Conservation (phyloP, 2,329 filamentous ascomycete species). For the Pestalotiopsis sp. region DNA sequence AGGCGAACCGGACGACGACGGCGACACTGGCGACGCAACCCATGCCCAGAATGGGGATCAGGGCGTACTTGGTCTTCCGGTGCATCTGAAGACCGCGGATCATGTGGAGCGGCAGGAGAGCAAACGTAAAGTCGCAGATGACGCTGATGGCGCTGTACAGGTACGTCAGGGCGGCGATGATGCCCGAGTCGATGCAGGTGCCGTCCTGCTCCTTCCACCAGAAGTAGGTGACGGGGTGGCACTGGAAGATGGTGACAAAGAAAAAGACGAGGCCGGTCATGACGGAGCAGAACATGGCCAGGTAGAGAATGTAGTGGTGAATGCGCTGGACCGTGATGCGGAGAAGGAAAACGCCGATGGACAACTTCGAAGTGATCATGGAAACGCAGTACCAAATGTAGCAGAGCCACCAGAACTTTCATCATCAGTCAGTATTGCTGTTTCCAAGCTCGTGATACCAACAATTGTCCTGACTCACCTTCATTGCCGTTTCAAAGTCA, state of each 20-base stretch:
- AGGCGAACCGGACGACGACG: conserved; percentile 43
- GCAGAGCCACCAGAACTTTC: conserved; percentile 16
- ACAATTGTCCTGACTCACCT: conserved; percentile 5
- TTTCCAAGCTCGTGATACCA: not conserved
- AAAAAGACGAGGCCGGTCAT: conserved; percentile 22
- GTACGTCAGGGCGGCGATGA: conserved; percentile 48
- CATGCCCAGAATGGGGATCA: conserved; percentile 49
- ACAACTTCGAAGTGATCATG: conserved; percentile 22
- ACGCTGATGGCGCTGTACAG: conserved; percentile 45
- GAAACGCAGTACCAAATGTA: conserved; percentile 21
- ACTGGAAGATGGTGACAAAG: conserved; percentile 23
- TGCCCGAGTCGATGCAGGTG: conserved; percentile 28
- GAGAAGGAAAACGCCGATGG: conserved; percentile 23
- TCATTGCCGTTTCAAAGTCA: conserved; percentile 13
- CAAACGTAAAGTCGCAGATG: conserved; percentile 52
- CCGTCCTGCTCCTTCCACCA: conserved; percentile 22
- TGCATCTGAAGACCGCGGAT: conserved; percentile 52
- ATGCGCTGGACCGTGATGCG: conserved; percentile 19
- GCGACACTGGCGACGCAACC: conserved; percentile 50
- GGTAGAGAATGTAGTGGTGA: conserved; percentile 21
- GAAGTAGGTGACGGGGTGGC: conserved; percentile 22
- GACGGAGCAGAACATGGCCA: conserved; percentile 17
- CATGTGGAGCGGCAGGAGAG: conserved; percentile 49
- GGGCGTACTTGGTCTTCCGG: conserved; percentile 43
- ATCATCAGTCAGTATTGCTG: not conserved